Percentiles rank a stretch among this genome's conserved stretches.
Conservation (phyloP, 108 stramenopile genomes). For the Thalassiosira profunda region DNA sequence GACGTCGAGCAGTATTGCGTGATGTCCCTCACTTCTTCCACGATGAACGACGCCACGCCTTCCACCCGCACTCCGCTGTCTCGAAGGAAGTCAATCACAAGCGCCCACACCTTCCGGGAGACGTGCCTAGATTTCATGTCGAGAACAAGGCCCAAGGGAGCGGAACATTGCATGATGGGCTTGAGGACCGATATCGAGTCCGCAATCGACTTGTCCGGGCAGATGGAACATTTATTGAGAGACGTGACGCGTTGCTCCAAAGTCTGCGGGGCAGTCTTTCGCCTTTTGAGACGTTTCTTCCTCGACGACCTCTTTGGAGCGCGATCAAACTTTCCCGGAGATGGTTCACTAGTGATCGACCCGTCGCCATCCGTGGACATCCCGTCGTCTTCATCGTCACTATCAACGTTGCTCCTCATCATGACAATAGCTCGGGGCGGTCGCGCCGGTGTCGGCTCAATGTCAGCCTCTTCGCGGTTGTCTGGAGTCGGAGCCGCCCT, state of each 20-base stretch:
- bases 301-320: background rate
- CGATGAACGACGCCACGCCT: slow-evolving; percentile 76
- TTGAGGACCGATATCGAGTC: slow-evolving; percentile 66
- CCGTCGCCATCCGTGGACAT: slow-evolving; percentile 21
- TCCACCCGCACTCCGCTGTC: slow-evolving; percentile 73
- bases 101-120: slow-evolving; percentile 71
- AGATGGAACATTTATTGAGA: slow-evolving; percentile 22
- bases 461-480: no score
- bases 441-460: no score
- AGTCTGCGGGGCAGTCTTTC: slow-evolving; percentile 8
- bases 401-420: slow-evolving; percentile 27
- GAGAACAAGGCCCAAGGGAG: slow-evolving; percentile 74
- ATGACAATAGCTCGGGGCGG: slow-evolving; percentile 37
- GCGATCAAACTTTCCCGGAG: slow-evolving; percentile 11
- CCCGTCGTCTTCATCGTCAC: slow-evolving; percentile 20
- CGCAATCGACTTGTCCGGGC: slow-evolving; percentile 57
- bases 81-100: slow-evolving; percentile 71
- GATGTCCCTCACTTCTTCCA: slow-evolving; percentile 80
- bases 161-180: slow-evolving; percentile 53
- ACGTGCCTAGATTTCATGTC: slow-evolving; percentile 91
- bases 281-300: slow-evolving; percentile 8
- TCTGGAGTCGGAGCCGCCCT: background rate
- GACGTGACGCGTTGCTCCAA: slow-evolving; percentile 15
- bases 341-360: slow-evolving; percentile 17
- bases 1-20: slow-evolving; percentile 49